Percentiles rank a stretch among this genome's conserved stretches.
Evolutionary conservation across 2,329 filamentous ascomycete species (phyloP).

Genomic region (Apiospora aurea): DNA sequence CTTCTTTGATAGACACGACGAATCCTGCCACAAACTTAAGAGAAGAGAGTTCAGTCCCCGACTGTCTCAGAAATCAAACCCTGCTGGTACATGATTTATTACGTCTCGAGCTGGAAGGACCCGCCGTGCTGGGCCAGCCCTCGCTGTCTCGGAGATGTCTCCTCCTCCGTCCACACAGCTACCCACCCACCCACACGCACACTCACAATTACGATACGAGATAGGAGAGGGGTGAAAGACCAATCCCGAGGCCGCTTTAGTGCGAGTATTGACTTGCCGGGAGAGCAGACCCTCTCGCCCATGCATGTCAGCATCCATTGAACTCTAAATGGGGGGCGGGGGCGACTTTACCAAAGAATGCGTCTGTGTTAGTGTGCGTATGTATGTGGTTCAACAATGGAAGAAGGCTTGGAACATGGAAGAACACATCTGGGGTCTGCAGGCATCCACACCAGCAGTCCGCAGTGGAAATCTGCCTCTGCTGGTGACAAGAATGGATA

Average conservation of each 20-base stretch:
- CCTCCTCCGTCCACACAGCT: neutral
- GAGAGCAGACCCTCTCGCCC: neutral
- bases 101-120: neutral
- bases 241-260: neutral
- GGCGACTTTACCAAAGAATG: neutral
- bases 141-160: neutral
- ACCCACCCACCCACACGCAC: neutral
- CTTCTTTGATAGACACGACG: too few species aligned
- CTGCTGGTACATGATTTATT: neutral
- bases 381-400: neutral
- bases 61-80: constrained; percentile 10
- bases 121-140: neutral
- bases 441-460: neutral
- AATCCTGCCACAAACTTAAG: neutral
- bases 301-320: neutral
- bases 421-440: neutral
- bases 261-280: neutral
- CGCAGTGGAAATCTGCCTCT: too few species aligned
- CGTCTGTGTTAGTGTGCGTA: neutral
- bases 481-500: too few species aligned
- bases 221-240: neutral
- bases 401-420: neutral
- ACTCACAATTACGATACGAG: neutral
- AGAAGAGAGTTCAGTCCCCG: neutral
- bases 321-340: neutral